A percentile compares a stretch with the other conserved stretches of the same genome.
Conservation (phyloP, 2,329 filamentous ascomycete genomes). For the Colletotrichum paranaense region DNA sequence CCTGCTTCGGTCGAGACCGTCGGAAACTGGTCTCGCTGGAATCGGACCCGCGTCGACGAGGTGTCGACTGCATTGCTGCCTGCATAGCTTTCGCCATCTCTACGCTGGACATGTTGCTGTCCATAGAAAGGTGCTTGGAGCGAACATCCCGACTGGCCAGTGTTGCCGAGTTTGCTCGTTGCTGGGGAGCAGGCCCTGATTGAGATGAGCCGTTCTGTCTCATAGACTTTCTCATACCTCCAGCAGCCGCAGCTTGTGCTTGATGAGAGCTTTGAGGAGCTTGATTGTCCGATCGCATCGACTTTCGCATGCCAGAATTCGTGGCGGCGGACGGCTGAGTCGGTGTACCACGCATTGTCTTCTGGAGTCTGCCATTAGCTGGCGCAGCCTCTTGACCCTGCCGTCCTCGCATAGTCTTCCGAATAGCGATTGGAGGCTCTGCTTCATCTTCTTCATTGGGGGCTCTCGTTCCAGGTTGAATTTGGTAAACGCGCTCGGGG, state of each 20-base stretch:
- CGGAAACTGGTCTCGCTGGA: constrained; percentile 87
- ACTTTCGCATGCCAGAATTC: constrained; percentile 43
- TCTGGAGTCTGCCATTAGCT: constrained; percentile 51
- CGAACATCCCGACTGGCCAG: neutral
- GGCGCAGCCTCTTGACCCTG: constrained; percentile 23
- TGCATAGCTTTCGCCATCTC: constrained; percentile 37
- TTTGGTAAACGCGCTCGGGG: constrained; percentile 51
- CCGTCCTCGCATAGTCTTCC: constrained; percentile 23
- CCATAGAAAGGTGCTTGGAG: constrained; percentile 17
- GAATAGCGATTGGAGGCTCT: neutral
- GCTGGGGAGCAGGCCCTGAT: neutral
- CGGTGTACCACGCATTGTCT: constrained; percentile 57
- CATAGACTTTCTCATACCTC: constrained; percentile 45
- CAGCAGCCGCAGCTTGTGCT: neutral
- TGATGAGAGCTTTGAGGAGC: neutral
- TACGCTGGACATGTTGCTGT: constrained; percentile 33
- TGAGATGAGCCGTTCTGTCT: constrained; percentile 30
- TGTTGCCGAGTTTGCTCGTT: neutral
- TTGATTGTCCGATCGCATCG: constrained; percentile 17
- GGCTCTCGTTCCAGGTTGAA: constrained; percentile 46
- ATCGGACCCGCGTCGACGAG: constrained; percentile 69
- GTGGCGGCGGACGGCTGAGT: constrained; percentile 21
- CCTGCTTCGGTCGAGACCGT: constrained; percentile 63
- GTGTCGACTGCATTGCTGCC: constrained; percentile 45
- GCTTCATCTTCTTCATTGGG: constrained; percentile 7